Evolutionary conservation across 495 filamentous ascomycete species (phyloP), one percentile per base, ranked within the genome.

Genomic region (Xylaria telfairii): DNA sequence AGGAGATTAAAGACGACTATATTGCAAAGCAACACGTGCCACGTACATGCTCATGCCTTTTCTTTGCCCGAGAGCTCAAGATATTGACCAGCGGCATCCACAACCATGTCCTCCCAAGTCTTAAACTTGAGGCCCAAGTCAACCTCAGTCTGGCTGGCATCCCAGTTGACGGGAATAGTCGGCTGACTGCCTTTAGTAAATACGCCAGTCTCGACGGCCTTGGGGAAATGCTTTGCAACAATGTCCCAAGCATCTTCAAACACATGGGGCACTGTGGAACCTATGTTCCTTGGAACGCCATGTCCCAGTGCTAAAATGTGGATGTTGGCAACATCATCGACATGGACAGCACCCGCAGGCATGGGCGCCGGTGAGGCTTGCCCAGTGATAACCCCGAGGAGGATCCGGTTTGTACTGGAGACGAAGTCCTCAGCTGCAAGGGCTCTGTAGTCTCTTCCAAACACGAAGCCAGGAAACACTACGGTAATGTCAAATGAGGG

Each of bases 71-170:
- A 39, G 4, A 60, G 65, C 68, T 78, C 78, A 5, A 83, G 72
- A 66, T 82, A 84, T 51, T 83, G 83, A 19, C 72, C 75, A 0
- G 79, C 79, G 10, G 83, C 76, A 65, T 78, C 79, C 60, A 78
- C 73, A 4, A 87, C 78, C 44, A 83, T 84, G 44, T 82, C 80
- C 72, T 86, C 81, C 69, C 83, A 86, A 10, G 71, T 73, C 42
- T 66, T 72, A 64, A 84, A 79, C 64, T 78, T 74, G 70, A 83
- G 77, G 0, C 81, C 84, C 65, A 88, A 82, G 21, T 75, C 59
- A 44, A 75, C 74, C 69, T 85, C 81, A 9, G 80, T 83, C 13
- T 79, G 67, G n/a, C 71, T 76, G 7, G 78, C 73, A 73, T 85
- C 82, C 37, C 84, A 71, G 73, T 76, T 10, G 39, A 57, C 51